phyloP scores from a whole-genome alignment of 345 rosid genomes.

The Kandelia obovata region DNA sequence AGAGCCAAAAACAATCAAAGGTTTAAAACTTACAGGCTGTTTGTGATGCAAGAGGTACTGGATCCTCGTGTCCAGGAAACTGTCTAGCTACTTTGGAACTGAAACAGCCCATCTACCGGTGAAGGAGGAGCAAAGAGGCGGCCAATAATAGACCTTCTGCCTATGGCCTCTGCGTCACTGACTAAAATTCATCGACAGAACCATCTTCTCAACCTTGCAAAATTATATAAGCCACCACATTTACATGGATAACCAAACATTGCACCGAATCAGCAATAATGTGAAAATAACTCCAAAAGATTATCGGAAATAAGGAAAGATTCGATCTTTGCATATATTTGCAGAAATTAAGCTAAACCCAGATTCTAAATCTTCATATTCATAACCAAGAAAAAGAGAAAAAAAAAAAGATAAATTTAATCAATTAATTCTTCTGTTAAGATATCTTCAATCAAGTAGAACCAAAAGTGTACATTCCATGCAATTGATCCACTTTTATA shows the following conservation, averaged over 20 bases:
- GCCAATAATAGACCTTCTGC: slow-evolving; percentile 14
- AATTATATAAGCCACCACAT: slow-evolving; percentile 2
- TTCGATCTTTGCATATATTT: background rate
- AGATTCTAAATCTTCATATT: background rate
- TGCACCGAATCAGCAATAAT: background rate
- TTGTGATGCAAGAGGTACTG: slow-evolving; percentile 76
- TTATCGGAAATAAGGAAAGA: background rate
- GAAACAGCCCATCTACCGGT: slow-evolving; percentile 92
- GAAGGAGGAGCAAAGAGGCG: slow-evolving; percentile 7
- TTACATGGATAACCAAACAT: slow-evolving; percentile 3
- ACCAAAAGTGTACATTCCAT: background rate
- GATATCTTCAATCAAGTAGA: too few species aligned
- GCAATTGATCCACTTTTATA: background rate
- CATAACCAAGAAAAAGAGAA: background rate
- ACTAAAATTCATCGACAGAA: slow-evolving; percentile 24
- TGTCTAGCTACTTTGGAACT: slow-evolving; percentile 63
- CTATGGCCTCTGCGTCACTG: slow-evolving; percentile 9
- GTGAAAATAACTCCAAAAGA: background rate
- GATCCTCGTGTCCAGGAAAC: slow-evolving; percentile 85
- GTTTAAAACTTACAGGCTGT: slow-evolving; percentile 71
- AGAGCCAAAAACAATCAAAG: background rate
- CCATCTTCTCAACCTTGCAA: slow-evolving; percentile 29
- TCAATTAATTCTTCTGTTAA: too few species aligned
- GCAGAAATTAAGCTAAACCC: slow-evolving; percentile 1
- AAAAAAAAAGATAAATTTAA: background rate